Evolutionary conservation across 78 protist genomes (phyloP).

Genomic region (Carpediemonas membranifera): DNA sequence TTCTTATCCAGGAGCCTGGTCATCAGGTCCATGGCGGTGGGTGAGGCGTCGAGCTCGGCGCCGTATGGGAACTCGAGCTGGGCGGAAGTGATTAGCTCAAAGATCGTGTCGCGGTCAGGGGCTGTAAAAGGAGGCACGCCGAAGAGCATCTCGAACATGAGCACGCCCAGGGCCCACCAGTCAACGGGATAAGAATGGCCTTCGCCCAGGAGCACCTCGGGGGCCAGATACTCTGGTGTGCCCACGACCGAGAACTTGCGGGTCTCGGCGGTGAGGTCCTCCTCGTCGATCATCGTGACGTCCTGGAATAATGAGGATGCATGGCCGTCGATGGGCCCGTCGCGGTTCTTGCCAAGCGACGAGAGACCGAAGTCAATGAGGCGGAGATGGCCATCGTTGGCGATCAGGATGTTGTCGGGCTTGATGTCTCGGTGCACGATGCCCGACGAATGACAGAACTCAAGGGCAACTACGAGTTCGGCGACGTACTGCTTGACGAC

Average conservation of each 20-base stretch:
- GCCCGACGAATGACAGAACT: not conserved
- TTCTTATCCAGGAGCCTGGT: no score
- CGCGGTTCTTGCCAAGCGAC: not conserved
- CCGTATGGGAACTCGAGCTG: no score
- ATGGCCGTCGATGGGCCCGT: no score
- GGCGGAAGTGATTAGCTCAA: no score
- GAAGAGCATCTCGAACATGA: not conserved
- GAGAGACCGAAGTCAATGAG: slow-evolving; percentile 15
- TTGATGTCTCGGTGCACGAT: slow-evolving; percentile 8
- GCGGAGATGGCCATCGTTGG: slow-evolving; percentile 10
- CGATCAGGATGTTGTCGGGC: no score
- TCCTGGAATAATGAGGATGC: no score
- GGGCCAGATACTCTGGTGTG: slow-evolving; percentile 13
- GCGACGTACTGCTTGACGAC: slow-evolving; percentile 34
- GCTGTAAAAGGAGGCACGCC: slow-evolving; percentile 10
- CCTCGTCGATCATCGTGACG: no score
- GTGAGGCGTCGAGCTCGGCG: no score
- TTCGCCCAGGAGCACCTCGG: slow-evolving; percentile 16
- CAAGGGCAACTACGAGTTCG: slow-evolving; percentile 29
- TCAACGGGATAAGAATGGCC: slow-evolving; percentile 13
- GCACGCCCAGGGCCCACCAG: slow-evolving; percentile 3
- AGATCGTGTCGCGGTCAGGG: no score
- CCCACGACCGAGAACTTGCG: slow-evolving; percentile 13
- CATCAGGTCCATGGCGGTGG: no score
- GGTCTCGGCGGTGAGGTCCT: not conserved